A percentile compares a stretch with the other conserved stretches of the same genome.
Conservation (phyloP, 73 alveolate species). For the Paramecium pentaurelia region DNA sequence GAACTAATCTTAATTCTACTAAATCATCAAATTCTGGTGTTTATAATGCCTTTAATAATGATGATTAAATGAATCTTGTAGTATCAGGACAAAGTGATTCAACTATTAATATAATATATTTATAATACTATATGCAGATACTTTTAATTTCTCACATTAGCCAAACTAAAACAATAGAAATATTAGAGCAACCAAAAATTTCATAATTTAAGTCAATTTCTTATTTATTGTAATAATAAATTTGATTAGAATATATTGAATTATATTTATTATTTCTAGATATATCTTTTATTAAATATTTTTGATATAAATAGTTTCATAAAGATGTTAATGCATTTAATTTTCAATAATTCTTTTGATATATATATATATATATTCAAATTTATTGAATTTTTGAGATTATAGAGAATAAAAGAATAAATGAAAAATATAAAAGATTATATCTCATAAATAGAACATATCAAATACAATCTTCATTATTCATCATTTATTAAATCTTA, state of each 20-base stretch:
- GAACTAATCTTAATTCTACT: neutral
- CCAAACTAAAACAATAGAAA: neutral
- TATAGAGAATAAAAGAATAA: neutral
- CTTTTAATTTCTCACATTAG: neutral
- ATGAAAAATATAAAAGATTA: neutral
- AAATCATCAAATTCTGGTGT: neutral
- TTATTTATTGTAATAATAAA: neutral
- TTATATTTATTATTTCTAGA: neutral
- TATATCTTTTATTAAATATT: too few relatives aligned
- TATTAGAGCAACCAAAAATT: neutral
- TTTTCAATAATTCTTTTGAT: too few relatives aligned
- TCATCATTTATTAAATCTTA: neutral
- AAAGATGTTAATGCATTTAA: too few relatives aligned
- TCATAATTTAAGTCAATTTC: neutral
- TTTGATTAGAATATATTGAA: neutral
- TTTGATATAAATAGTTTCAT: too few relatives aligned
- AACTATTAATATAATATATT: neutral
- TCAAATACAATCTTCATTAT: neutral
- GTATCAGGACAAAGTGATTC: slow-evolving; percentile 36
- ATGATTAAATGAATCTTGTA: neutral
- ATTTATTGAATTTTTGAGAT: too few relatives aligned
- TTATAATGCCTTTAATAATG: neutral
- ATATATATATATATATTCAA: too few relatives aligned
- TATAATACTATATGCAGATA: neutral
- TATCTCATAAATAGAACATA: neutral